These are phyloP conservation scores for Syncephalastrum racemosum DNA, from an alignment of 371 early-diverging fungal species.

Conservation along the genomic window DNA sequence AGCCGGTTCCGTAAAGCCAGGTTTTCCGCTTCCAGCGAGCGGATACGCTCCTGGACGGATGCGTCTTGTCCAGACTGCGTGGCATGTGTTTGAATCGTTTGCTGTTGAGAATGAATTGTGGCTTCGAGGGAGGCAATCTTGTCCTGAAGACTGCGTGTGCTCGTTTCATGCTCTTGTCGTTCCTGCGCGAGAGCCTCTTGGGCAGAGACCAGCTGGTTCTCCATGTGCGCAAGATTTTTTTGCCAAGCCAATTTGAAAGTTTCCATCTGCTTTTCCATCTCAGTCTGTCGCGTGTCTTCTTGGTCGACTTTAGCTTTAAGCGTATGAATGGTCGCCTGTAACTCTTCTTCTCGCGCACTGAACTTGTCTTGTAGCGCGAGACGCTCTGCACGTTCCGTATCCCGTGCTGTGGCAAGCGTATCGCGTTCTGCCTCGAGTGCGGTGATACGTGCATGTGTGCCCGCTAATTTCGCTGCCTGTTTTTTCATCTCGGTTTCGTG, in stretches of 20 bases:
- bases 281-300: conserved; percentile 32
- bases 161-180: conserved; percentile 24
- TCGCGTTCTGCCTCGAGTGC: conserved; percentile 27
- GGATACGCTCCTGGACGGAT: conserved; percentile 31
- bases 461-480: conserved; percentile 13
- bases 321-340: conserved; percentile 35
- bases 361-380: conserved; percentile 24
- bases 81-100: conserved; percentile 32
- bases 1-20: not conserved
- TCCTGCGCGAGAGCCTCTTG: conserved; percentile 37
- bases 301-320: conserved; percentile 42
- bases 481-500: conserved; percentile 25
- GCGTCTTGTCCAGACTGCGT: conserved; percentile 24
- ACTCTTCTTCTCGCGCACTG: conserved; percentile 21
- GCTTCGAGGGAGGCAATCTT: conserved; percentile 8
- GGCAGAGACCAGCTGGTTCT: conserved; percentile 37
- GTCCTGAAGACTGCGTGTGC: conserved; percentile 11
- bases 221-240: conserved; percentile 47
- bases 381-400: conserved; percentile 27
- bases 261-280: conserved; percentile 32
- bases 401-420: not conserved
- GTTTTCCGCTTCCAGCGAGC: conserved; percentile 1
- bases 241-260: conserved; percentile 55
- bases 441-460: conserved; percentile 17
- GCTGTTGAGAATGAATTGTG: conserved; percentile 28